phyloP scores from a whole-genome alignment of 345 rosid genomes.

The Reutealis trisperma region DNA sequence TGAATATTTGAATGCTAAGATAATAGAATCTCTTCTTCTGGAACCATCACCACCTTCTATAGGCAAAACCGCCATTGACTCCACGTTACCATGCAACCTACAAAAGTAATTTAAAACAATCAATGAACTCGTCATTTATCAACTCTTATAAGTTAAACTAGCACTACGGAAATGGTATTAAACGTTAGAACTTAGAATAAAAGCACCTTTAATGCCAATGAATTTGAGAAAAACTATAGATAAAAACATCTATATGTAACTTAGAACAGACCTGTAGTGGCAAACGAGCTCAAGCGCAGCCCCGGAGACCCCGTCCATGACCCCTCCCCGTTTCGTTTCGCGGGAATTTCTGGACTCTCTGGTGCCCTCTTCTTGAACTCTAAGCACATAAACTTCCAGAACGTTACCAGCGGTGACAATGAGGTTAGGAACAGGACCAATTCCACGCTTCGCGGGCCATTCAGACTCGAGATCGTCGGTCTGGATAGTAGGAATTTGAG shows the following conservation, averaged over 20 bases:
- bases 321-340: conserved; percentile 66
- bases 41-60: conserved; percentile 63
- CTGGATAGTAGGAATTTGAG: conserved; percentile 51
- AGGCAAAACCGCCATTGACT: conserved; percentile 74
- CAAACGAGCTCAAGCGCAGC: conserved; percentile 92
- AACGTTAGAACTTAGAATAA: background rate
- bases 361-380: conserved; percentile 70
- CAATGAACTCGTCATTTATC: background rate
- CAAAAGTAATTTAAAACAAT: background rate
- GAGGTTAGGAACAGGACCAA: conserved; percentile 77
- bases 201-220: background rate
- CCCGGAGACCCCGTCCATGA: conserved; percentile 75
- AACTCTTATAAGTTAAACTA: background rate
- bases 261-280: conserved; percentile 62
- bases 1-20: conserved; percentile 76
- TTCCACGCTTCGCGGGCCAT: conserved; percentile 54
- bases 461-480: conserved; percentile 70
- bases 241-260: background rate
- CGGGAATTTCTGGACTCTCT: conserved; percentile 44
- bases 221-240: background rate
- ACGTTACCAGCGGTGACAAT: conserved; percentile 72
- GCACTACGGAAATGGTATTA: background rate
- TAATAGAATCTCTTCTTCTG: conserved; percentile 75
- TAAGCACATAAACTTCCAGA: conserved; percentile 77
- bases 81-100: conserved; percentile 92